A percentile compares a stretch with the other conserved stretches of the same genome.
phyloP scores from a whole-genome alignment of 371 early-diverging fungal species.

The Syncephalastrum racemosum region DNA sequence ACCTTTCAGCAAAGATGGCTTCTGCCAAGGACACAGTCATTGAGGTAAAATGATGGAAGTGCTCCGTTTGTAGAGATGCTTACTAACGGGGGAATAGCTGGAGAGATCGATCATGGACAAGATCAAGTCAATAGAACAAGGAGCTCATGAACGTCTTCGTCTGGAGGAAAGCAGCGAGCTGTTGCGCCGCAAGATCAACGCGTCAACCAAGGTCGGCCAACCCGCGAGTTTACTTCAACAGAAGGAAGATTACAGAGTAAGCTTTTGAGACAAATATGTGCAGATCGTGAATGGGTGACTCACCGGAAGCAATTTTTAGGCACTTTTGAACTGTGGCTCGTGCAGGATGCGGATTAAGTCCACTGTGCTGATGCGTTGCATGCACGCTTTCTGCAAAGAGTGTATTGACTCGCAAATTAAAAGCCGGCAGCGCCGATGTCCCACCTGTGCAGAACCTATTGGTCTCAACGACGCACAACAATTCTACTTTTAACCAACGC shows the following conservation, averaged over 20 bases:
- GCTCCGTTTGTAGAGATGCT: not conserved
- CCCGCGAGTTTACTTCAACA: conserved; percentile 53
- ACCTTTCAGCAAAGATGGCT: conserved; percentile 38
- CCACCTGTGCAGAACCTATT: conserved; percentile 93
- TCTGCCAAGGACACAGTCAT: conserved; percentile 28
- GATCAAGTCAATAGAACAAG: conserved; percentile 56
- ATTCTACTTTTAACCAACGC: conserved; percentile 73
- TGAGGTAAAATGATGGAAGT: conserved; percentile 44
- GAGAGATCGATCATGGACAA: conserved; percentile 58
- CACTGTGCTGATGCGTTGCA: conserved; percentile 83
- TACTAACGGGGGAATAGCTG: conserved; percentile 23
- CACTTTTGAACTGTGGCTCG: conserved; percentile 84
- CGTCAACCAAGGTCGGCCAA: conserved; percentile 46
- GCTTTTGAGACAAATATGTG: not conserved
- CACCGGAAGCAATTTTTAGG: conserved; percentile 43
- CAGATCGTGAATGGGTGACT: not conserved
- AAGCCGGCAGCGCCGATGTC: conserved; percentile 97
- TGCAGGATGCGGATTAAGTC: conserved; percentile 87
- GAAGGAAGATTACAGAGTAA: conserved; percentile 45
- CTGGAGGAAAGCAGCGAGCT: conserved; percentile 56
- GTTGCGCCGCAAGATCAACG: conserved; percentile 58
- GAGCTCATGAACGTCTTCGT: conserved; percentile 49
- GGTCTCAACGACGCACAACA: conserved; percentile 88
- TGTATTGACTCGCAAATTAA: conserved; percentile 92
- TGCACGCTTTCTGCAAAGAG: conserved; percentile 96